Evolutionary conservation across 768 basidiomycete genomes (phyloP).

Genomic region (Holtermanniella nyarrowii): DNA sequence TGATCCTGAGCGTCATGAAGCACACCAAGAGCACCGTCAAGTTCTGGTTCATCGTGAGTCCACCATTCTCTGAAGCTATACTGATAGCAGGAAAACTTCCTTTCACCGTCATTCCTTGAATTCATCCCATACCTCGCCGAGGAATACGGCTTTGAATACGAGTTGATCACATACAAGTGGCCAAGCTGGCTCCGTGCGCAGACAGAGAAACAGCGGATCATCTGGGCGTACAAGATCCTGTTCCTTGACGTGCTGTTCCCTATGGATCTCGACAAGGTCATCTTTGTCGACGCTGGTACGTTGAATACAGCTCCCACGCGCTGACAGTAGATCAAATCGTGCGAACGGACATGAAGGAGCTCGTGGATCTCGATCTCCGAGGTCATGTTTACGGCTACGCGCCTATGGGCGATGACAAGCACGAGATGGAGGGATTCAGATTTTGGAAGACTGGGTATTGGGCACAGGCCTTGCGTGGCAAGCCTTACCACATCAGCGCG

Average conservation of each 20-base stretch:
- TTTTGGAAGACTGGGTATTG: constrained; percentile 83
- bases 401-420: constrained; percentile 92
- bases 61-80: not conserved
- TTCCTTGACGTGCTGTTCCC: constrained; percentile 99
- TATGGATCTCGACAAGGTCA: constrained; percentile 96
- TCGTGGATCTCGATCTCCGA: constrained; percentile 84
- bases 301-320: not conserved
- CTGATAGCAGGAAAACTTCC: constrained; percentile 61
- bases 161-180: constrained; percentile 98
- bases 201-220: constrained; percentile 94
- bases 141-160: constrained; percentile 89
- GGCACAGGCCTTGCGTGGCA: constrained; percentile 72
- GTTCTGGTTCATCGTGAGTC: constrained; percentile 86
- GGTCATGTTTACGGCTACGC: constrained; percentile 93
- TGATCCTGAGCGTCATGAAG: constrained; percentile 89
- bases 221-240: constrained; percentile 99
- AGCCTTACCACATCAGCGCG: constrained; percentile 93
- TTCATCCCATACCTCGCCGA: constrained; percentile 87
- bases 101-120: constrained; percentile 93
- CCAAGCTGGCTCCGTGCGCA: constrained; percentile 95
- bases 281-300: constrained; percentile 79
- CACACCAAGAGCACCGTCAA: constrained; percentile 93
- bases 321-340: constrained; percentile 54
- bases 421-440: constrained; percentile 92
- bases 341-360: constrained; percentile 84